Evolutionary conservation across 495 filamentous ascomycete genomes (phyloP).

Genomic region (Parmelia sp.): DNA sequence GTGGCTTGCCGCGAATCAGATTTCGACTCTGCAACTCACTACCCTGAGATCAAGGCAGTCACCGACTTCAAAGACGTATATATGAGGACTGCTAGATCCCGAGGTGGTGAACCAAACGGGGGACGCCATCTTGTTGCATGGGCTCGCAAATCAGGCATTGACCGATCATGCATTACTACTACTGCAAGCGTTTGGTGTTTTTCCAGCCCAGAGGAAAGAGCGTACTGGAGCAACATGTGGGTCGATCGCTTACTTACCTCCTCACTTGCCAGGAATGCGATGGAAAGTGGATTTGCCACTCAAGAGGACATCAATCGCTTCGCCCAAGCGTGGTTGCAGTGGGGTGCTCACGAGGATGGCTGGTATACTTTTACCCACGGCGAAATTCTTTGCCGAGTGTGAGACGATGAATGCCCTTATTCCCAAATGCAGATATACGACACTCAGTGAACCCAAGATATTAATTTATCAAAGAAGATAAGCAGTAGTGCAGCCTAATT

Average conservation of each 20-base stretch:
- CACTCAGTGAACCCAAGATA: background rate
- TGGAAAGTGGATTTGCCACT: slow-evolving; percentile 36
- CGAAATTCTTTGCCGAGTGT: slow-evolving; percentile 44
- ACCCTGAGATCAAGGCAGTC: slow-evolving; percentile 40
- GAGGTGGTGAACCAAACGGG: slow-evolving; percentile 46
- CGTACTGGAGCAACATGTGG: slow-evolving; percentile 43
- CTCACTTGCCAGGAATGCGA: slow-evolving; percentile 35
- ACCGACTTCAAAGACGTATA: slow-evolving; percentile 38
- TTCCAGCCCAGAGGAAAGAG: slow-evolving; percentile 37
- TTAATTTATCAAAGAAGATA: background rate
- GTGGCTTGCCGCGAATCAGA: slow-evolving; percentile 47
- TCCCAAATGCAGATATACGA: background rate
- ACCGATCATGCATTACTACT: slow-evolving; percentile 30
- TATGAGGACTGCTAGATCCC: slow-evolving; percentile 32
- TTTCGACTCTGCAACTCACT: slow-evolving; percentile 38
- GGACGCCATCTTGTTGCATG: slow-evolving; percentile 44
- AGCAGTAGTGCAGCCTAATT: background rate
- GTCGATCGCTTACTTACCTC: slow-evolving; percentile 38
- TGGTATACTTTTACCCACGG: slow-evolving; percentile 50
- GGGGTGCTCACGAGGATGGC: slow-evolving; percentile 41
- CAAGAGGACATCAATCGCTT: slow-evolving; percentile 40
- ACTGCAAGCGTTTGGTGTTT: slow-evolving; percentile 43
- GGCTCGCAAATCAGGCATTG: slow-evolving; percentile 46
- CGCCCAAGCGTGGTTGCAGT: slow-evolving; percentile 38
- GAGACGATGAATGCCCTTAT: background rate